Percentiles rank a stretch among this genome's conserved stretches.
These are phyloP conservation scores for Mycena sp. DNA, from an alignment of 1,284 basidiomycete species.

Conservation along the genomic window DNA sequence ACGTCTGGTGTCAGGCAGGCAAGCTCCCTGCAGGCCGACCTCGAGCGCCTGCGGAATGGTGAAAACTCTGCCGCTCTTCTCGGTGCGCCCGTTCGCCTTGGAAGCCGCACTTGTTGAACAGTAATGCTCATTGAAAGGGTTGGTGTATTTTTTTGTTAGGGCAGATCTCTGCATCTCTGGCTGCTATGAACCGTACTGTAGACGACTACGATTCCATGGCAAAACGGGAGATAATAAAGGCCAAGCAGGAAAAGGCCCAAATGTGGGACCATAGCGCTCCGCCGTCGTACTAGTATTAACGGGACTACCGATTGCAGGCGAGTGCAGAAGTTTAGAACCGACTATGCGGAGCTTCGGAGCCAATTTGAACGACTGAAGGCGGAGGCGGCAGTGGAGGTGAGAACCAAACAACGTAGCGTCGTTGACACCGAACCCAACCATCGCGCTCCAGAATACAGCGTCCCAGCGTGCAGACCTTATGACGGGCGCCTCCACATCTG, in stretches of 20 bases:
- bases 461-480: constrained; percentile 70
- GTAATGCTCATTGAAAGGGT: constrained; percentile 15
- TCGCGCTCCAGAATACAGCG: constrained; percentile 57
- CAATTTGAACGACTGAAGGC: constrained; percentile 78
- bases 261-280: constrained; percentile 62
- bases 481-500: constrained; percentile 57
- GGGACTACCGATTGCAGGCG: constrained; percentile 60
- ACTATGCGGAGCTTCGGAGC: constrained; percentile 74
- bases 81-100: constrained; percentile 63
- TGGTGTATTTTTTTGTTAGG: constrained; percentile 60
- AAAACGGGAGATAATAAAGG: constrained; percentile 91
- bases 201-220: constrained; percentile 98
- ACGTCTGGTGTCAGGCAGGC: constrained; percentile 93
- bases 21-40: constrained; percentile 86
- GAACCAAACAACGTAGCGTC: constrained; percentile 26
- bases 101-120: not conserved
- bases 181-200: constrained; percentile 91
- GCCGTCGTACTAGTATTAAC: constrained; percentile 3
- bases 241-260: constrained; percentile 94
- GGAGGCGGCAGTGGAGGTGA: constrained; percentile 58
- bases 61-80: constrained; percentile 83
- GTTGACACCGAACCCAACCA: not conserved
- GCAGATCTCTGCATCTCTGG: constrained; percentile 93
- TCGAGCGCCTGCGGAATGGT: constrained; percentile 82
- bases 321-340: constrained; percentile 82